Evolutionary conservation across 306 rosid species (phyloP).

Genomic region (Prunus kanzakura): DNA sequence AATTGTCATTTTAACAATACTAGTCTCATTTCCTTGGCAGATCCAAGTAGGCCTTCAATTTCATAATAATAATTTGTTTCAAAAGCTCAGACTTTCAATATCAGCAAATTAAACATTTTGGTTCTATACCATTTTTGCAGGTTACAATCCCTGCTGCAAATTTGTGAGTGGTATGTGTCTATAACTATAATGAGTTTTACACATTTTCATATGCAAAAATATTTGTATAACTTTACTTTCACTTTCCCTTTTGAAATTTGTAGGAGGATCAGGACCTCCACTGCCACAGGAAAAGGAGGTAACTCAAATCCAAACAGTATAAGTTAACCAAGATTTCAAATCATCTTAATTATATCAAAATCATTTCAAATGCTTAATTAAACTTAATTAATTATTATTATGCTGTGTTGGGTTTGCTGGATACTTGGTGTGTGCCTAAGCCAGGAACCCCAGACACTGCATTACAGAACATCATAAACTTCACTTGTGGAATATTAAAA

Average conservation of each 20-base stretch:
- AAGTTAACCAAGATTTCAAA: not conserved
- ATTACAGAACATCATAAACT: slow-evolving; percentile 1
- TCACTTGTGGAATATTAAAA: slow-evolving; percentile 5
- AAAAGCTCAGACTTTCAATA: not conserved
- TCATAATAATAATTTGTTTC: not conserved
- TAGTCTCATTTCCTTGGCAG: slow-evolving; percentile 19
- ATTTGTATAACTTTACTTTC: not conserved
- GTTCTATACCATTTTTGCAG: not conserved
- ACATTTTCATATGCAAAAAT: not conserved
- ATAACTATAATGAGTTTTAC: too few relatives aligned
- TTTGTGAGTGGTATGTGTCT: not conserved
- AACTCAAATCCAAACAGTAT: not conserved
- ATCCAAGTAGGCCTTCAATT: slow-evolving; percentile 16
- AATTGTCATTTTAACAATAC: slow-evolving; percentile 11
- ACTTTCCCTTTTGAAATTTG: not conserved
- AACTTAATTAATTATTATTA: not conserved
- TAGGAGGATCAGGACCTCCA: not conserved
- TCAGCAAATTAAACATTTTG: not conserved
- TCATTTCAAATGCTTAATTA: not conserved
- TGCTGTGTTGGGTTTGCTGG: not conserved
- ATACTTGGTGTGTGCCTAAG: not conserved
- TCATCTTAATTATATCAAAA: not conserved
- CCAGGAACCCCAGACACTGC: not conserved
- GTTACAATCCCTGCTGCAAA: not conserved
- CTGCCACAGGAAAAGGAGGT: not conserved